A percentile compares a stretch with the other conserved stretches of the same genome.
Evolutionary conservation across 257 asterid species (phyloP).

Genomic region (Ilex asprella): DNA sequence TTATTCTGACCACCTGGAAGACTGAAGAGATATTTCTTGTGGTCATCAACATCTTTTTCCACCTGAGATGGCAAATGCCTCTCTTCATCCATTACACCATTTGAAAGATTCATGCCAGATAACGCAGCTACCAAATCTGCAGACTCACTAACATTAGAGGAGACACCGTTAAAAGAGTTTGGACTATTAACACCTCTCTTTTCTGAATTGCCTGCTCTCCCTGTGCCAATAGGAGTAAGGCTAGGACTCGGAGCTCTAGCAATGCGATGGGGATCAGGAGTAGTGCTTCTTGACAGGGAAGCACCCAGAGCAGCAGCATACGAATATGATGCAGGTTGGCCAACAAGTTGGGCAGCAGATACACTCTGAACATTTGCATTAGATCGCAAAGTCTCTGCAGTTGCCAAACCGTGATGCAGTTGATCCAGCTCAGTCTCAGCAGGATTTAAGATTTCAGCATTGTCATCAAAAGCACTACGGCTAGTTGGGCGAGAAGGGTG

Average conservation of each 20-base stretch:
- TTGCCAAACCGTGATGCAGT: slow-evolving; percentile 6
- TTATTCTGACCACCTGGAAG: slow-evolving; percentile 8
- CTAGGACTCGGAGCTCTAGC: slow-evolving; percentile 19
- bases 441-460: slow-evolving; percentile 8
- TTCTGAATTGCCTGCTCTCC: slow-evolving; percentile 7
- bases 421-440: slow-evolving; percentile 13
- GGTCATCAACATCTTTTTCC: slow-evolving; percentile 6
- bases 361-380: slow-evolving; percentile 5
- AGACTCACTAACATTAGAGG: slow-evolving; percentile 6
- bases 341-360: slow-evolving; percentile 1
- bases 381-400: slow-evolving; percentile 5
- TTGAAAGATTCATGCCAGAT: slow-evolving; percentile 16
- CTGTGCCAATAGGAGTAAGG: slow-evolving; percentile 14
- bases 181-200: slow-evolving; percentile 13
- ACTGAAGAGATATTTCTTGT: slow-evolving; percentile 3
- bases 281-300: slow-evolving; percentile 20
- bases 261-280: slow-evolving; percentile 14
- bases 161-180: slow-evolving; percentile 7
- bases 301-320: slow-evolving; percentile 25
- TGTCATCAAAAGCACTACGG: slow-evolving; percentile 12
- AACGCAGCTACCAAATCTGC: slow-evolving; percentile 16
- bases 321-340: slow-evolving; percentile 5
- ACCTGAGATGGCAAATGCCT: neutral
- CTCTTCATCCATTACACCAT: slow-evolving; percentile 8
- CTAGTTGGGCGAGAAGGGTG: slow-evolving; percentile 17